Conservation (phyloP, 2,329 filamentous ascomycete species). For the Zymoseptoria ardabiliae region DNA sequence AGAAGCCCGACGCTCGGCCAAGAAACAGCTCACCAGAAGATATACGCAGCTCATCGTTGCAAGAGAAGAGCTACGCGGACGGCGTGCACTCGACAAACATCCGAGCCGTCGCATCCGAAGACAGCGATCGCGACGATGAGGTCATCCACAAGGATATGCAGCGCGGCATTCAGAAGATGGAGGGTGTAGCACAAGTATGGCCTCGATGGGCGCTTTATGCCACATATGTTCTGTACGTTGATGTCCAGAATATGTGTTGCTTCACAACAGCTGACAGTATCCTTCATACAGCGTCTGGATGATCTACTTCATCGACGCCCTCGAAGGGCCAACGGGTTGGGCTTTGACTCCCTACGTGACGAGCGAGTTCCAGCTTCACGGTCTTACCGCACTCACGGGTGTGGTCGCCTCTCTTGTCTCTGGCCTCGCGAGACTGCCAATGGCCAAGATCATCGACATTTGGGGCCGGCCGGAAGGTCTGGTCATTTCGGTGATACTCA, state of each 20-base stretch:
- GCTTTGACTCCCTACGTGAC: conserved; percentile 35
- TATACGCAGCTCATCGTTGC: background rate
- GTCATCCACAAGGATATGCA: conserved; percentile 13
- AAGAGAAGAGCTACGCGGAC: background rate
- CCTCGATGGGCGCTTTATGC: conserved; percentile 8
- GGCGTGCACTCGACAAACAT: conserved; percentile 10
- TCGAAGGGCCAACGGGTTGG: conserved; percentile 26
- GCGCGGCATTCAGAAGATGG: conserved; percentile 13
- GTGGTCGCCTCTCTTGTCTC: conserved; percentile 32
- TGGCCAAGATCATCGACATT: conserved; percentile 36
- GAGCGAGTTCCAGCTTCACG: conserved; percentile 30
- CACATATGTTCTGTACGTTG: conserved; percentile 9
- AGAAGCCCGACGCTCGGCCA: conserved; percentile 3
- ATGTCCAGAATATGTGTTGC: no score
- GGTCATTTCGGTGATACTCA: conserved; percentile 27
- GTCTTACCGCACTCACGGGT: conserved; percentile 29
- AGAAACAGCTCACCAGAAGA: conserved; percentile 6
- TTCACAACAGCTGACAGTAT: no score
- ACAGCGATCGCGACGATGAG: conserved; percentile 15
- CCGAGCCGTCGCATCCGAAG: conserved; percentile 4
- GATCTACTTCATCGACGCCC: conserved; percentile 44
- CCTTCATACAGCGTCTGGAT: conserved; percentile 36
- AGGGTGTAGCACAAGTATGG: conserved; percentile 15
- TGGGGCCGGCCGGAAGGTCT: conserved; percentile 37
- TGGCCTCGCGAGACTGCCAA: conserved; percentile 32